Conservation (phyloP, 1,139 yeast genomes). For the Yamadazyma dushanensis region DNA sequence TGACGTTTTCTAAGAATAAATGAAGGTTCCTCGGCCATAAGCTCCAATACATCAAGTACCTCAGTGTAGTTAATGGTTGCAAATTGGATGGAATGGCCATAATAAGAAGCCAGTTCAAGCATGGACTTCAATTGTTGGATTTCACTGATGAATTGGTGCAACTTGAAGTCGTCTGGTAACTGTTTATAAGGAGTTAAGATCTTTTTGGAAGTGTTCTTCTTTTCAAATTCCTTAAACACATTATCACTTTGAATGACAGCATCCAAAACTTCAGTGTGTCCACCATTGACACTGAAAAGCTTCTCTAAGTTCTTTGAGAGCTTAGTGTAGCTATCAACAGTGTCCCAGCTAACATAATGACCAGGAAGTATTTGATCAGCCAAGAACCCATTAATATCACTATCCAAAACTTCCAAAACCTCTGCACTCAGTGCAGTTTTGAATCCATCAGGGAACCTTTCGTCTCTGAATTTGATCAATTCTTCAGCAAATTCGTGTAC, state of each 20-base stretch:
- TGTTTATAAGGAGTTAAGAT: slow-evolving; percentile 25
- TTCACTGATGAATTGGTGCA: slow-evolving; percentile 37
- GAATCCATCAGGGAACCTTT: slow-evolving; percentile 20
- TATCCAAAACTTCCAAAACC: slow-evolving; percentile 18
- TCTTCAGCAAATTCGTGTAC: slow-evolving; percentile 27
- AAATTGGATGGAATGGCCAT: slow-evolving; percentile 1
- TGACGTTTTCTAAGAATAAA: slow-evolving; percentile 15
- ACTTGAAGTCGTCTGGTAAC: slow-evolving; percentile 36
- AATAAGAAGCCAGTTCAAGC: slow-evolving; percentile 17
- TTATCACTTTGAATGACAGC: slow-evolving; percentile 27
- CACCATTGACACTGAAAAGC: slow-evolving; percentile 30
- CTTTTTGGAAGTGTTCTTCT: slow-evolving; percentile 8
- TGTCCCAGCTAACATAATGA: slow-evolving; percentile 17
- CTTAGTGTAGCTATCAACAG: slow-evolving; percentile 21
- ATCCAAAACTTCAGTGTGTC: slow-evolving; percentile 35
- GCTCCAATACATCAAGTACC: slow-evolving; percentile 10
- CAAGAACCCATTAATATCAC: slow-evolving; percentile 19
- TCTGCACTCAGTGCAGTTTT: slow-evolving; percentile 15
- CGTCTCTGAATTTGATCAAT: slow-evolving; percentile 19
- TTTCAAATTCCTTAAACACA: slow-evolving; percentile 26
- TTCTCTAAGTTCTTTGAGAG: slow-evolving; percentile 17
- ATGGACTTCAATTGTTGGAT: slow-evolving; percentile 24
- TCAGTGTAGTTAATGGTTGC: neutral
- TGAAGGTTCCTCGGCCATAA: slow-evolving; percentile 20
- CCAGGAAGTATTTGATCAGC: slow-evolving; percentile 13